These are phyloP conservation scores for Clarireedia homoeocarpa DNA, from an alignment of 2,329 filamentous ascomycete genomes.

Conservation along the genomic window DNA sequence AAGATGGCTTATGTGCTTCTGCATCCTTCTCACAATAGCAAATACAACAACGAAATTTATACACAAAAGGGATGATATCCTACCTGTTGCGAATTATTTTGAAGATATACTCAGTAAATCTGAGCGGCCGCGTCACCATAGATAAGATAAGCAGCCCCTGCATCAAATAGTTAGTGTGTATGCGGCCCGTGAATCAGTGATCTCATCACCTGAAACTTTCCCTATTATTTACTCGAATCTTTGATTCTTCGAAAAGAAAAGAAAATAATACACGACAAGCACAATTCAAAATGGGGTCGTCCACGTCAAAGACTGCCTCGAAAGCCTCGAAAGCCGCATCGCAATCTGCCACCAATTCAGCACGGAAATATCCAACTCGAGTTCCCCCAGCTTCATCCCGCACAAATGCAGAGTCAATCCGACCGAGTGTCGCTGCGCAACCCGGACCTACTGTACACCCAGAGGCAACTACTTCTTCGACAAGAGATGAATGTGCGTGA, in stretches of 20 bases:
- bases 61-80: too few species aligned
- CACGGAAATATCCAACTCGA: slow-evolving; percentile 27
- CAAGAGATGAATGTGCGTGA: slow-evolving; percentile 10
- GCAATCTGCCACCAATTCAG: slow-evolving; percentile 11
- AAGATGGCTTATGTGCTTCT: neutral
- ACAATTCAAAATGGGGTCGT: slow-evolving; percentile 19
- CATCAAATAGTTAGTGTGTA: neutral
- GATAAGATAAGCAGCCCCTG: neutral
- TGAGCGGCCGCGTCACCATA: neutral
- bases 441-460: slow-evolving; percentile 13
- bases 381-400: slow-evolving; percentile 12
- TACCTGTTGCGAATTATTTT: neutral
- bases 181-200: neutral
- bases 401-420: slow-evolving; percentile 8
- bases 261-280: neutral
- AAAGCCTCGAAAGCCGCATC: slow-evolving; percentile 16
- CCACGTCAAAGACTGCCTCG: slow-evolving; percentile 22
- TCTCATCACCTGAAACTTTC: neutral
- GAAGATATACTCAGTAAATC: neutral
- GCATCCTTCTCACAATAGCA: neutral
- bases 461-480: neutral
- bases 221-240: neutral
- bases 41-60: too few species aligned
- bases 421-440: slow-evolving; percentile 5
- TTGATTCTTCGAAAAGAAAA: neutral